A percentile compares a stretch with the other conserved stretches of the same genome.
Evolutionary conservation across 2,329 filamentous ascomycete species (phyloP).

Genomic region (Aureobasidium leucospermi): DNA sequence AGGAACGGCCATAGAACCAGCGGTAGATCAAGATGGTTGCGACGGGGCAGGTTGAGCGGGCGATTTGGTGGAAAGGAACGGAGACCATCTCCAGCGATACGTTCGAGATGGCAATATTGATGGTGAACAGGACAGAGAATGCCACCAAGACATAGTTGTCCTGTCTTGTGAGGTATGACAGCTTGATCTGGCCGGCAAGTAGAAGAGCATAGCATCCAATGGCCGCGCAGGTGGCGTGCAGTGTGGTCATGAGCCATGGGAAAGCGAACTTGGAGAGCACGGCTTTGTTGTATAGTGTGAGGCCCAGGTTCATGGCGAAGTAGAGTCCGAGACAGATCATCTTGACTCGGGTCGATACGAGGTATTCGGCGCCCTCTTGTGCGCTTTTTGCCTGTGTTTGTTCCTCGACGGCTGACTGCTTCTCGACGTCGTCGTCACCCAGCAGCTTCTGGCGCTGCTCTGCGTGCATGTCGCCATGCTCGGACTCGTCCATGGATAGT

Average conservation of each 20-base stretch:
- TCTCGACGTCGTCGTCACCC: slow-evolving; percentile 10
- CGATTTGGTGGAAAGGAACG: slow-evolving; percentile 59
- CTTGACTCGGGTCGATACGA: slow-evolving; percentile 13
- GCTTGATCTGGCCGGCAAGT: slow-evolving; percentile 40
- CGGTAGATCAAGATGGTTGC: slow-evolving; percentile 57
- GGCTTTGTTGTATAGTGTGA: slow-evolving; percentile 55
- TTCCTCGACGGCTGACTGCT: not conserved
- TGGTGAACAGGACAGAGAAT: slow-evolving; percentile 55
- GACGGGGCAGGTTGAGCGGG: slow-evolving; percentile 54
- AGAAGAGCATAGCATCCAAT: slow-evolving; percentile 50
- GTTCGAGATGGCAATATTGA: slow-evolving; percentile 59
- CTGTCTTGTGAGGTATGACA: slow-evolving; percentile 44
- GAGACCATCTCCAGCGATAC: slow-evolving; percentile 55
- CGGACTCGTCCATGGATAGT: slow-evolving; percentile 1
- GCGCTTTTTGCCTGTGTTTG: slow-evolving; percentile 4
- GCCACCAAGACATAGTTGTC: slow-evolving; percentile 51
- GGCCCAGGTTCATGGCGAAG: slow-evolving; percentile 43
- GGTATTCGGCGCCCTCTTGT: slow-evolving; percentile 12
- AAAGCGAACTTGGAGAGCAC: slow-evolving; percentile 47
- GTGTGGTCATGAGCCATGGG: slow-evolving; percentile 54
- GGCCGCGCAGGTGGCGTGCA: slow-evolving; percentile 52
- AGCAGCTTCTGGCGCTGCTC: slow-evolving; percentile 7
- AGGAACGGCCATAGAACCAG: slow-evolving; percentile 48
- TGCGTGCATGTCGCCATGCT: not conserved
- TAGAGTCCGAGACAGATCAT: slow-evolving; percentile 27